Percentiles rank a stretch among this genome's conserved stretches.
phyloP scores from a whole-genome alignment of 106 monocot species.

The Dioscorea alata region DNA sequence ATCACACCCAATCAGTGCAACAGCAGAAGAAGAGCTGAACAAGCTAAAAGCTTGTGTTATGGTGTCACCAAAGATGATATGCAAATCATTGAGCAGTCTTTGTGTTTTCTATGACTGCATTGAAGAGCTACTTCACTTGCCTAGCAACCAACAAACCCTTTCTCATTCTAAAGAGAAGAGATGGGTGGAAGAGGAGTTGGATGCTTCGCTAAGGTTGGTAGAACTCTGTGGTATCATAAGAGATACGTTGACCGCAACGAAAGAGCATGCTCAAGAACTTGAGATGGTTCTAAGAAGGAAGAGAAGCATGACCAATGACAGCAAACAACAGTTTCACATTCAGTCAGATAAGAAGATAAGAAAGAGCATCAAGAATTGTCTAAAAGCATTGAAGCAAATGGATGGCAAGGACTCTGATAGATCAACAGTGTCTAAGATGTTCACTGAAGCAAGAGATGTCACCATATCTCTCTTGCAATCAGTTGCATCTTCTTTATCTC shows the following conservation, averaged over 20 bases:
- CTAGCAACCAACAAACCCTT: slow-evolving; percentile 16
- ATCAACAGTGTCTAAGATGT: no score
- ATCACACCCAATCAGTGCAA: no score
- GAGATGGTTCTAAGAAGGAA: no score
- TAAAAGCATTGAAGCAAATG: slow-evolving; percentile 12
- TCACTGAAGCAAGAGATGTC: no score
- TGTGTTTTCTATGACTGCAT: slow-evolving; percentile 1
- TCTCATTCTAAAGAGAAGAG: slow-evolving; percentile 19
- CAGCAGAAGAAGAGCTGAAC: neutral
- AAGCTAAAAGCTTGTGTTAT: slow-evolving; percentile 3
- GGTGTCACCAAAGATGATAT: no score
- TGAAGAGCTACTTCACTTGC: slow-evolving; percentile 23
- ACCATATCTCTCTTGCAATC: no score
- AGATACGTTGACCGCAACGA: slow-evolving; percentile 9
- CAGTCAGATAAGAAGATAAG: slow-evolving; percentile 9
- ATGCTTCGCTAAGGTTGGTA: slow-evolving; percentile 11
- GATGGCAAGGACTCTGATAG: neutral
- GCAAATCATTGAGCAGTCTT: no score
- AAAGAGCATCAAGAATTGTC: slow-evolving; percentile 19
- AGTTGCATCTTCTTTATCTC: no score
- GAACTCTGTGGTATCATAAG: slow-evolving; percentile 7
- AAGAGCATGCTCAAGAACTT: no score
- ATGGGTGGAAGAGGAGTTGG: slow-evolving; percentile 16
- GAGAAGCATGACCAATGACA: no score
- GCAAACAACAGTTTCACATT: no score